phyloP scores from a whole-genome alignment of 1,284 basidiomycete species.

The Naganishia sp. region DNA sequence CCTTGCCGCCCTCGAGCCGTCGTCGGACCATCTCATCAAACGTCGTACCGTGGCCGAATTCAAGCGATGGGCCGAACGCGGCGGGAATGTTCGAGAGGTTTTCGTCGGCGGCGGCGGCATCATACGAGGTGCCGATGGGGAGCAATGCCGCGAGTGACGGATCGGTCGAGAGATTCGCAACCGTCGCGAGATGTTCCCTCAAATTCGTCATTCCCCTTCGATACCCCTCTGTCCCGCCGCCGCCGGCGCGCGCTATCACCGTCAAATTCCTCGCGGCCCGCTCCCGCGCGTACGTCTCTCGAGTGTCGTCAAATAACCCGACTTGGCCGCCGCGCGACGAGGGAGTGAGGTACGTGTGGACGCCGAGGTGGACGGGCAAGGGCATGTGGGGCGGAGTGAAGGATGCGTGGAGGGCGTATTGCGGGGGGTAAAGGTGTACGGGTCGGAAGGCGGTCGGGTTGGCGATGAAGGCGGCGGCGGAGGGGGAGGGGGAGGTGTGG shows the following conservation, averaged over 20 bases:
- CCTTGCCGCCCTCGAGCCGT: not conserved
- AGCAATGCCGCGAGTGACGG: not conserved
- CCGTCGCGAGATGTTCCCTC: slow-evolving; percentile 19
- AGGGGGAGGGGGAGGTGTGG: not conserved
- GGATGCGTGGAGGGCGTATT: slow-evolving; percentile 30
- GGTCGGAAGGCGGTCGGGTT: slow-evolving; percentile 16
- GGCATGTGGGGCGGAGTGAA: slow-evolving; percentile 33
- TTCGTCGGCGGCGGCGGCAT: not conserved
- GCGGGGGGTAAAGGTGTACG: slow-evolving; percentile 26
- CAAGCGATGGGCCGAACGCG: slow-evolving; percentile 3
- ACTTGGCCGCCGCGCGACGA: not conserved
- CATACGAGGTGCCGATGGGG: not conserved
- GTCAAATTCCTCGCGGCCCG: slow-evolving; percentile 6
- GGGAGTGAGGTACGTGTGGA: slow-evolving; percentile 23
- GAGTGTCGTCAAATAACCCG: not conserved
- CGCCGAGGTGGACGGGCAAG: slow-evolving; percentile 30
- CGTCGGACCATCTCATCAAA: slow-evolving; percentile 17
- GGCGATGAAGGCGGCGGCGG: not conserved
- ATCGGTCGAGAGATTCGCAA: slow-evolving; percentile 13
- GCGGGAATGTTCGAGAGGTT: not conserved
- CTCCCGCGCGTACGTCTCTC: not conserved
- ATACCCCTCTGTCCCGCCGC: not conserved
- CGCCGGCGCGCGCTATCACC: not conserved
- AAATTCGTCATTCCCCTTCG: slow-evolving; percentile 8
- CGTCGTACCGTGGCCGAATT: not conserved